A percentile compares a stretch with the other conserved stretches of the same genome.
Conservation (phyloP, 2,329 filamentous ascomycete species). For the Calonectria ilicicola region DNA sequence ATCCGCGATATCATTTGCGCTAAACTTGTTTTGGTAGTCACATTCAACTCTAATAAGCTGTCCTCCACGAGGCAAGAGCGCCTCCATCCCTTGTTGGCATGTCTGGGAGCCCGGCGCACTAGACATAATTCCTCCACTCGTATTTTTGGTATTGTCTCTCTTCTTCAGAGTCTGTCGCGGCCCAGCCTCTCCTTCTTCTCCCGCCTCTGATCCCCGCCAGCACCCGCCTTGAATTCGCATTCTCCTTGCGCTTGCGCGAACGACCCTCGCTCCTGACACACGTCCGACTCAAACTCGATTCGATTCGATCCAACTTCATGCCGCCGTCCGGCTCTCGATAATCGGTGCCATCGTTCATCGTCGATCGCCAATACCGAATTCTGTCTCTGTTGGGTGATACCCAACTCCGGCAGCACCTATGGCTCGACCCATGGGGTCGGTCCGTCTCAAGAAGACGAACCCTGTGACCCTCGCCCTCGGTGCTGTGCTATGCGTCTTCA, state of each 20-base stretch:
- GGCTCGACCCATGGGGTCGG: slow-evolving; percentile 70
- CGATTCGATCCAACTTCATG: slow-evolving; percentile 37
- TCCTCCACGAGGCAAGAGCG: slow-evolving; percentile 30
- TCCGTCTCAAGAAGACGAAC: slow-evolving; percentile 84
- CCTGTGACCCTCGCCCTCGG: slow-evolving; percentile 81
- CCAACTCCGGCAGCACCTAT: slow-evolving; percentile 50
- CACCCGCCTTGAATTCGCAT: not conserved
- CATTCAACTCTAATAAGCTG: slow-evolving; percentile 42
- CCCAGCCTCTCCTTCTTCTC: slow-evolving; percentile 21
- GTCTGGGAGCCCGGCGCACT: slow-evolving; percentile 32
- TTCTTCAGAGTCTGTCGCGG: slow-evolving; percentile 28
- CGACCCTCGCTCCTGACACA: slow-evolving; percentile 12
- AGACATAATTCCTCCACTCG: slow-evolving; percentile 37
- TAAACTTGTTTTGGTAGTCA: slow-evolving; percentile 32
- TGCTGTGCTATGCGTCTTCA: slow-evolving; percentile 77
- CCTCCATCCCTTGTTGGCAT: slow-evolving; percentile 38
- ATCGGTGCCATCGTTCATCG: slow-evolving; percentile 32
- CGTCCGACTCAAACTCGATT: slow-evolving; percentile 10
- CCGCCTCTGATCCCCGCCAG: not conserved
- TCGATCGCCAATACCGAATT: slow-evolving; percentile 8
- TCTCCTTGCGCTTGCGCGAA: slow-evolving; percentile 16
- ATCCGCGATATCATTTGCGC: slow-evolving; percentile 19
- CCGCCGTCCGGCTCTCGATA: slow-evolving; percentile 35
- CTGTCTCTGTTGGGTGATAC: slow-evolving; percentile 19
- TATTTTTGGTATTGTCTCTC: slow-evolving; percentile 39